Conservation (phyloP, 2,329 filamentous ascomycete species). For the Aspergillus sclerotialis region DNA sequence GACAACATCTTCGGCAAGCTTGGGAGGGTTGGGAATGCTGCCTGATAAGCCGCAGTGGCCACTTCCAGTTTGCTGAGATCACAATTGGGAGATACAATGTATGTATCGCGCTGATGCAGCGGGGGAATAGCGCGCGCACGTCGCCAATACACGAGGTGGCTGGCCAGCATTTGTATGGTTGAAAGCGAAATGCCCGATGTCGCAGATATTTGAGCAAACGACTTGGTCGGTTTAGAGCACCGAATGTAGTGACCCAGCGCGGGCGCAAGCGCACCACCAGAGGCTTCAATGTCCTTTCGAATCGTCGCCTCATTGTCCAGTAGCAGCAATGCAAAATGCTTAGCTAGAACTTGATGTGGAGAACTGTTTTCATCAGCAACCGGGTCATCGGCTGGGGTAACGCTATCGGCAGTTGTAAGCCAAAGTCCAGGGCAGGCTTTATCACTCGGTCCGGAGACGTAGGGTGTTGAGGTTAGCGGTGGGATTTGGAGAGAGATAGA, state of each 20-base stretch:
- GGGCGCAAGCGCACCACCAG: constrained; percentile 66
- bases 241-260: constrained; percentile 69
- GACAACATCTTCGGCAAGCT: constrained; percentile 82
- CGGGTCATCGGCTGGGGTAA: constrained; percentile 61
- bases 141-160: constrained; percentile 94
- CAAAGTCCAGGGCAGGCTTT: constrained; percentile 68
- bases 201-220: constrained; percentile 64
- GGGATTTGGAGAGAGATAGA: constrained; percentile 59
- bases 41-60: constrained; percentile 66
- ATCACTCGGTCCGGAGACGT: constrained; percentile 63
- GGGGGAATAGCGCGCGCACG: constrained; percentile 87
- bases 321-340: constrained; percentile 79
- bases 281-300: constrained; percentile 60
- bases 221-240: constrained; percentile 54
- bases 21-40: constrained; percentile 74
- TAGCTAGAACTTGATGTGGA: constrained; percentile 59
- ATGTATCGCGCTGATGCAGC: constrained; percentile 80
- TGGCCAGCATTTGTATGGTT: constrained; percentile 79
- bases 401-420: constrained; percentile 78
- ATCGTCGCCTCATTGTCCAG: constrained; percentile 78
- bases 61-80: constrained; percentile 64
- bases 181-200: constrained; percentile 60
- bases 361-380: constrained; percentile 50
- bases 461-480: constrained; percentile 59
- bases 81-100: constrained; percentile 86